Evolutionary conservation across 257 asterid species (phyloP).

Genomic region (Solanum sitiens): DNA sequence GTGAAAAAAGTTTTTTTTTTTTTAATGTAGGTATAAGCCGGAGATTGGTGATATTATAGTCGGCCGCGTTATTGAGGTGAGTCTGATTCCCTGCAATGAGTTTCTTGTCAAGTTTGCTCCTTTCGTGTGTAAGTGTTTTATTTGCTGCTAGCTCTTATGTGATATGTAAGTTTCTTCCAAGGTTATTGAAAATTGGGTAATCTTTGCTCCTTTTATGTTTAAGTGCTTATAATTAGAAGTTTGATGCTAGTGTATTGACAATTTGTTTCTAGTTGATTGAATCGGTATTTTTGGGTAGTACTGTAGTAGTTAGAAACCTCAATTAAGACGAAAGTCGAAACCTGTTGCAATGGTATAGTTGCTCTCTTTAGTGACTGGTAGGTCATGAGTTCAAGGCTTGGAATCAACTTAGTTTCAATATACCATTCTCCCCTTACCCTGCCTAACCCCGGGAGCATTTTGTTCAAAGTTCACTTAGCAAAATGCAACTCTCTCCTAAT

Average conservation of each 20-base stretch:
- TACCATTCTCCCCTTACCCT: neutral
- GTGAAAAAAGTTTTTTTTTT: neutral
- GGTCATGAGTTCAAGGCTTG: neutral
- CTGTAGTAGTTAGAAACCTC: neutral
- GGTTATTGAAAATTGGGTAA: neutral
- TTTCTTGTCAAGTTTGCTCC: neutral
- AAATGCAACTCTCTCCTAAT: neutral
- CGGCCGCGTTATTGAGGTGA: conserved; percentile 89
- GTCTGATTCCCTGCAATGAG: neutral
- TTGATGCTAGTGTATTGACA: neutral
- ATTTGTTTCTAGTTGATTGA: neutral
- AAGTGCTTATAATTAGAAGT: neutral
- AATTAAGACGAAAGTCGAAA: neutral
- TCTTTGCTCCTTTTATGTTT: neutral
- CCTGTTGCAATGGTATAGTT: neutral
- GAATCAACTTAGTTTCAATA: neutral
- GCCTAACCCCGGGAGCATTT: neutral
- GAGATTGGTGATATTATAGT: conserved; percentile 88
- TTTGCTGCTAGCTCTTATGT: neutral
- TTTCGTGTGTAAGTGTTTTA: neutral
- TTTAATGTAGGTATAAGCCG: conserved; percentile 66
- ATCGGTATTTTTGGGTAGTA: neutral
- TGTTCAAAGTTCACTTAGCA: neutral
- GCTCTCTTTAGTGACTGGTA: neutral
- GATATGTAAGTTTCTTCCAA: neutral